A percentile compares a stretch with the other conserved stretches of the same genome.
phyloP scores from a whole-genome alignment of 148 eudicot species.

The Fagopyrum tataricum region DNA sequence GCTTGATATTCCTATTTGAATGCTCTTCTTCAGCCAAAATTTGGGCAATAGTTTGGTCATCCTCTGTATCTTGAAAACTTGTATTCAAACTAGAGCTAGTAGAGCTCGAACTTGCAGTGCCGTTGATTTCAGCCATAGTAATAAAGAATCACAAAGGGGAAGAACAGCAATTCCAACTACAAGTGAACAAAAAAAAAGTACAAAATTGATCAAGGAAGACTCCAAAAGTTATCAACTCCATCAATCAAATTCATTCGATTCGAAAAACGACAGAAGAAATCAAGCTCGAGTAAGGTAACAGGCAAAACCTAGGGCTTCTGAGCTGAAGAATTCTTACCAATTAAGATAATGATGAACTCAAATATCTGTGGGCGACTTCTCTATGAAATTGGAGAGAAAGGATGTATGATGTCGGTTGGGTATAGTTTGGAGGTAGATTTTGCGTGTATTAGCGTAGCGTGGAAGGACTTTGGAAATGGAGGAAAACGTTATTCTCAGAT shows the following conservation, averaged over 20 bases:
- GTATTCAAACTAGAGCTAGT: slow-evolving; percentile 60
- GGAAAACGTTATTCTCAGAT: slow-evolving; percentile 6
- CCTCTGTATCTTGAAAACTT: slow-evolving; percentile 52
- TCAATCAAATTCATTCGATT: background rate
- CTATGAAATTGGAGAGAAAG: background rate
- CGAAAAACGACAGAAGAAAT: background rate
- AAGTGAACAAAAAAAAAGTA: background rate
- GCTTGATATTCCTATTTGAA: slow-evolving; percentile 25
- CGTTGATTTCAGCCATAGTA: slow-evolving; percentile 29
- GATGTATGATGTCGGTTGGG: background rate
- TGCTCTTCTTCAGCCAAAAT: slow-evolving; percentile 47
- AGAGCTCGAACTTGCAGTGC: slow-evolving; percentile 47
- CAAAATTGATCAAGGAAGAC: background rate
- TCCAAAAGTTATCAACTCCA: background rate
- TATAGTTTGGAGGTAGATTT: background rate
- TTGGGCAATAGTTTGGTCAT: slow-evolving; percentile 56
- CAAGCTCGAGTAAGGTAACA: background rate
- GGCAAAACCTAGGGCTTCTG: background rate
- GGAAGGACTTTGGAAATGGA: background rate
- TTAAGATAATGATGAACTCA: background rate
- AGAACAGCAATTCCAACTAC: slow-evolving; percentile 8
- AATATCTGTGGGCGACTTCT: background rate
- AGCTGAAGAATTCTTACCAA: background rate
- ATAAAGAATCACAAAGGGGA: background rate
- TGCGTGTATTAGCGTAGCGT: background rate